A percentile compares a stretch with the other conserved stretches of the same genome.
Conservation (phyloP, 371 early-diverging fungal genomes). For the Capillidium heterosporum region DNA sequence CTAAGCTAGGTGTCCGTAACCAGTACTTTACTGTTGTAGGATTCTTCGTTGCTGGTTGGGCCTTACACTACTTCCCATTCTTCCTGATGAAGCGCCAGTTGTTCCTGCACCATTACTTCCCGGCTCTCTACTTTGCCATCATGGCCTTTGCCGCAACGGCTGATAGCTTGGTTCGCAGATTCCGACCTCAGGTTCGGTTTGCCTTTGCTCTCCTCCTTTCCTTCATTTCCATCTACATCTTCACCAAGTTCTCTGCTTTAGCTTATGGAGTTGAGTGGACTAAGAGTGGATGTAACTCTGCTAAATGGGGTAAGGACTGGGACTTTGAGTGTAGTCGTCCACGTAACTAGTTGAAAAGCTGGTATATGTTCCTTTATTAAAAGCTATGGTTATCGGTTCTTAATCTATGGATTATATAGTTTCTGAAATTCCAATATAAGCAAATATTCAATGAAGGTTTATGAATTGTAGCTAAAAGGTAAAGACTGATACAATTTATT, state of each 20-base stretch:
- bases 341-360: not conserved
- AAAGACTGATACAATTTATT: too few species aligned
- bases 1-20: conserved; percentile 11
- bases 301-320: conserved; percentile 75
- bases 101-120: conserved; percentile 97
- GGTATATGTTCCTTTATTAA: too few species aligned
- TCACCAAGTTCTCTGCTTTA: conserved; percentile 48
- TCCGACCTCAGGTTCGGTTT: conserved; percentile 29
- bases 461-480: too few species aligned
- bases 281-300: conserved; percentile 33
- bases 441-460: too few species aligned
- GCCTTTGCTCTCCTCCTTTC: conserved; percentile 25
- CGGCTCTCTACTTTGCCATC: conserved; percentile 75
- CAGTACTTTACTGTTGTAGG: conserved; percentile 46
- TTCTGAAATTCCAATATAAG: too few species aligned
- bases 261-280: conserved; percentile 73
- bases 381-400: too few species aligned
- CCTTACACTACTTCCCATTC: conserved; percentile 86
- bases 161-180: conserved; percentile 46
- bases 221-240: conserved; percentile 21
- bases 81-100: conserved; percentile 85
- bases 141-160: conserved; percentile 40
- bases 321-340: conserved; percentile 42
- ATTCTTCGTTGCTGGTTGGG: conserved; percentile 74
- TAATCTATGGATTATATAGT: too few species aligned